phyloP scores from a whole-genome alignment of 148 eudicot species.

The Nepenthes mirabilis region DNA sequence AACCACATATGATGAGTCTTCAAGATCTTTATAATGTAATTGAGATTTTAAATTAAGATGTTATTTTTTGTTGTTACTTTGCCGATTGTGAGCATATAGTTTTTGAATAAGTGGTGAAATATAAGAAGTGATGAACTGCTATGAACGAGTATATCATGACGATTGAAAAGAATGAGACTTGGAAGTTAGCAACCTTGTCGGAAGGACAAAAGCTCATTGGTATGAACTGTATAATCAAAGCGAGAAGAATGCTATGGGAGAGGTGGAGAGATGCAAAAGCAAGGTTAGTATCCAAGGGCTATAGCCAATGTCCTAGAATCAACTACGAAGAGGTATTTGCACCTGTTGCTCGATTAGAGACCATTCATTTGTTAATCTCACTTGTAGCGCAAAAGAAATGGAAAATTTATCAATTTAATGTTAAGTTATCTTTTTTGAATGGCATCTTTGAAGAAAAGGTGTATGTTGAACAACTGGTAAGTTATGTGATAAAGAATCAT shows the following conservation, averaged over 20 bases:
- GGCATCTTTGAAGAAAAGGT: conserved; percentile 4
- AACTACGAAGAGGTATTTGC: conserved; percentile 8
- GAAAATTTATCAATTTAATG: conserved; percentile 6
- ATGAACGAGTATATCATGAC: conserved; percentile 1
- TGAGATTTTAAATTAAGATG: too few species aligned
- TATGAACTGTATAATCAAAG: conserved; percentile 2
- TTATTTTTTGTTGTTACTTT: neutral
- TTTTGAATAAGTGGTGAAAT: neutral
- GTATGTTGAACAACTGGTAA: conserved; percentile 7
- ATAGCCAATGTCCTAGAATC: neutral
- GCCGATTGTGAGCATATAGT: neutral
- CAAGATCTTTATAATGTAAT: too few species aligned
- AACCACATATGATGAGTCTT: too few species aligned
- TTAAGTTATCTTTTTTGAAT: conserved; percentile 7
- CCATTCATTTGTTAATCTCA: neutral
- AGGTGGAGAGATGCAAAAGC: conserved; percentile 1
- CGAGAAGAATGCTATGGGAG: neutral
- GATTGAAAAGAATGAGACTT: conserved; percentile 1
- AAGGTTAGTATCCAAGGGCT: neutral
- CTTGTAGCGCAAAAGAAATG: neutral
- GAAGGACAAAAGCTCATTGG: neutral
- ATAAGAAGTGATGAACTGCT: neutral
- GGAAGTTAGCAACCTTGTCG: neutral
- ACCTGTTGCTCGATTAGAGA: conserved; percentile 4
- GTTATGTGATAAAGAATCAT: conserved; percentile 2